Evolutionary conservation across 805 yeast genomes (phyloP).

Genomic region (Saturnispora silvae): DNA sequence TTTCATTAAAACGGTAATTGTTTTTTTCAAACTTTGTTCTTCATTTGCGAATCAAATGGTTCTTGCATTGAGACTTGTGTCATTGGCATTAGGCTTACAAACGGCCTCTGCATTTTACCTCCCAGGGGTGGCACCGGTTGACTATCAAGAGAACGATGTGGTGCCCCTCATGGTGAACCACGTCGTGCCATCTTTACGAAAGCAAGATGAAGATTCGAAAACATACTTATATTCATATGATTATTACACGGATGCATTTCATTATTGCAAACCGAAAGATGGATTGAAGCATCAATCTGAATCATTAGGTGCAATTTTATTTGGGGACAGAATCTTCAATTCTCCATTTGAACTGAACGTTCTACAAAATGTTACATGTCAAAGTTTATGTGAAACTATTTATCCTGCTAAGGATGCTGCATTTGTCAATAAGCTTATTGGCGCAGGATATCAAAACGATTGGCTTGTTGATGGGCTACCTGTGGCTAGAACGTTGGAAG

Average conservation of each 20-base stretch:
- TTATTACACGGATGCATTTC: constrained; percentile 74
- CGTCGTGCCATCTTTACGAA: constrained; percentile 63
- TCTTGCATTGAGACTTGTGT: background rate
- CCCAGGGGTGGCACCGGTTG: constrained; percentile 94
- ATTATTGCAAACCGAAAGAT: constrained; percentile 68
- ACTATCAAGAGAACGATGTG: constrained; percentile 60
- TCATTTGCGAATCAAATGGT: background rate
- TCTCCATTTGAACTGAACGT: constrained; percentile 80
- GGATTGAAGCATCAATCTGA: constrained; percentile 71
- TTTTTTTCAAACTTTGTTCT: background rate
- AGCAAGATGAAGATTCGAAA: constrained; percentile 32
- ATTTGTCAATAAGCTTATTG: constrained; percentile 69
- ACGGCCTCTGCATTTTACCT: constrained; percentile 47
- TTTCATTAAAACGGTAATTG: no score
- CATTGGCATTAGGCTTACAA: background rate
- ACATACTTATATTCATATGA: constrained; percentile 65
- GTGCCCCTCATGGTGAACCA: constrained; percentile 83
- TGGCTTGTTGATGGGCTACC: constrained; percentile 96
- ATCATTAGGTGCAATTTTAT: constrained; percentile 82
- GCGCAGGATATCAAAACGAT: constrained; percentile 76
- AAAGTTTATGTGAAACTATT: constrained; percentile 46
- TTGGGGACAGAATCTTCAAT: constrained; percentile 91
- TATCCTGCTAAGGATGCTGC: constrained; percentile 59
- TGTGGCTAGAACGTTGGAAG: constrained; percentile 57
- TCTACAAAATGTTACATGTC: constrained; percentile 65